phyloP scores from a whole-genome alignment of 1,284 basidiomycete genomes.

The Sparassis latifolia region DNA sequence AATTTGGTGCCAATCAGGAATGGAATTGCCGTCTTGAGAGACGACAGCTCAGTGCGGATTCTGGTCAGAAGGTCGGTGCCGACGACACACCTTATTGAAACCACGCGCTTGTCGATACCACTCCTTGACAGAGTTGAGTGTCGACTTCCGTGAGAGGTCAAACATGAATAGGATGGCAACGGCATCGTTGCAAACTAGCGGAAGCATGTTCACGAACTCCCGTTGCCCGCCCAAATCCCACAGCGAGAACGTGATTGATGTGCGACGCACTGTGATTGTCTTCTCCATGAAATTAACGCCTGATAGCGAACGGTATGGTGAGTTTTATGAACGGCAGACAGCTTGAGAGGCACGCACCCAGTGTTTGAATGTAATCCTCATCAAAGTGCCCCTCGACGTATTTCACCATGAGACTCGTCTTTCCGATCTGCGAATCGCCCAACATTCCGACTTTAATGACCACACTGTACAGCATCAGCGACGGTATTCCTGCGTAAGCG shows the following conservation, averaged over 20 bases:
- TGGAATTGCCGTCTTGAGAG: slow-evolving; percentile 65
- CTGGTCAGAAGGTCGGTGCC: neutral
- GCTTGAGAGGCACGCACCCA: slow-evolving; percentile 51
- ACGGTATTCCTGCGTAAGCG: neutral
- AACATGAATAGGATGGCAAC: slow-evolving; percentile 99
- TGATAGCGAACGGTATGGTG: slow-evolving; percentile 21
- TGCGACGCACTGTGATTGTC: slow-evolving; percentile 94
- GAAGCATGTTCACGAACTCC: slow-evolving; percentile 98
- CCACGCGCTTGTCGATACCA: slow-evolving; percentile 98
- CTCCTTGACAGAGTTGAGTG: slow-evolving; percentile 96
- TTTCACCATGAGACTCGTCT: slow-evolving; percentile 97
- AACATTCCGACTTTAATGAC: slow-evolving; percentile 99
- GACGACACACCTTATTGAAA: slow-evolving; percentile 81
- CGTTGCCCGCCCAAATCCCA: slow-evolving; percentile 98
- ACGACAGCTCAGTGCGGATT: neutral
- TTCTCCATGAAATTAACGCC: slow-evolving; percentile 99
- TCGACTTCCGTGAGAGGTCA: slow-evolving; percentile 94
- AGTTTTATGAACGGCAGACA: neutral
- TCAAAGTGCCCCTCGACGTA: slow-evolving; percentile 97
- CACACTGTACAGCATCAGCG: slow-evolving; percentile 46
- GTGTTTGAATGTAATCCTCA: slow-evolving; percentile 99
- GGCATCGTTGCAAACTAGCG: slow-evolving; percentile 96
- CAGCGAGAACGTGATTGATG: slow-evolving; percentile 98
- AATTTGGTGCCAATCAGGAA: slow-evolving; percentile 98
- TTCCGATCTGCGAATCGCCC: slow-evolving; percentile 97